A percentile compares a stretch with the other conserved stretches of the same genome.
Evolutionary conservation across 2,329 filamentous ascomycete genomes (phyloP).

Genomic region (Aspergillus fructus): DNA sequence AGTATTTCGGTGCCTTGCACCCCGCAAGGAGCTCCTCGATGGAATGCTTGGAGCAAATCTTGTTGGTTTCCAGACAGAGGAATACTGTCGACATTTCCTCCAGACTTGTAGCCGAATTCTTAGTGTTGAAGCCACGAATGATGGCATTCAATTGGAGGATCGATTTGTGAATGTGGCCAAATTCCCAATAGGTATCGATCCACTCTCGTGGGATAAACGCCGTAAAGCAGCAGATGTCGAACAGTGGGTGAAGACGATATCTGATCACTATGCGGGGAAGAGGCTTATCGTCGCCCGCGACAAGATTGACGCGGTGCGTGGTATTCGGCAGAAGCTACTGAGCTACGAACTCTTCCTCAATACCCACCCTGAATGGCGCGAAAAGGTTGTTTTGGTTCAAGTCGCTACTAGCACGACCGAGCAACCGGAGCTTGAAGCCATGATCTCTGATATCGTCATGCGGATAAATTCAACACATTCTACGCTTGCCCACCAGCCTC

Average conservation of each 20-base stretch:
- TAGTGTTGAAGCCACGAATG: constrained; percentile 82
- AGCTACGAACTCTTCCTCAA: constrained; percentile 93
- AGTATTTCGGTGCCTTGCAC: constrained; percentile 87
- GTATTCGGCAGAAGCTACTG: constrained; percentile 88
- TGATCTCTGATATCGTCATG: constrained; percentile 89
- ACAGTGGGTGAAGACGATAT: constrained; percentile 76
- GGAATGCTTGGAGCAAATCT: constrained; percentile 92
- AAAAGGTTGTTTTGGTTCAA: constrained; percentile 84
- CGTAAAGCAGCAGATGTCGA: constrained; percentile 71
- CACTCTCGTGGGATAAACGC: constrained; percentile 68
- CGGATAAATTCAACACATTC: constrained; percentile 90
- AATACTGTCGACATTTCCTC: constrained; percentile 91
- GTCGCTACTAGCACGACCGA: constrained; percentile 90
- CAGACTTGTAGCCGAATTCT: constrained; percentile 92
- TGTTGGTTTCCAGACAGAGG: constrained; percentile 88
- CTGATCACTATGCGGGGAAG: constrained; percentile 83
- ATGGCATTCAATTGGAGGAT: constrained; percentile 87
- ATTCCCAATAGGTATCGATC: constrained; percentile 88
- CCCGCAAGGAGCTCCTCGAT: constrained; percentile 81
- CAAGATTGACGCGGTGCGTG: constrained; percentile 89
- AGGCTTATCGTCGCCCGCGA: constrained; percentile 88
- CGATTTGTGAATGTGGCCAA: constrained; percentile 87
- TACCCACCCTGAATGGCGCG: constrained; percentile 85
- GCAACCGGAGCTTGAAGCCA: constrained; percentile 81
- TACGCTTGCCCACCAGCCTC: constrained; percentile 84